phyloP scores from a whole-genome alignment of 1,284 basidiomycete species.

The Boletus sp. region DNA sequence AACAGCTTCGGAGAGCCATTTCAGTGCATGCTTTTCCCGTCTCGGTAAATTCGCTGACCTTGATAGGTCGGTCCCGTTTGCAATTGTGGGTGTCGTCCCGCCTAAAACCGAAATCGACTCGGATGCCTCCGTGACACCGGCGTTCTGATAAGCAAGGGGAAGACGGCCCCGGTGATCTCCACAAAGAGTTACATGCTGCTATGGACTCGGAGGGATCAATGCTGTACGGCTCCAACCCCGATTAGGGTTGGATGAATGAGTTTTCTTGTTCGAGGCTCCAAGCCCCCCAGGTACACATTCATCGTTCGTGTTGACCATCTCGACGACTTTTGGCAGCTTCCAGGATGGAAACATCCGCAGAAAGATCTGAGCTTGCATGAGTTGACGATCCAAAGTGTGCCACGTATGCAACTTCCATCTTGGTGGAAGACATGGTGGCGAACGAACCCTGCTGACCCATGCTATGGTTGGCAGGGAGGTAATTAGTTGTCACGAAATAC shows the following conservation, averaged over 20 bases:
- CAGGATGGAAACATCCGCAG: not conserved
- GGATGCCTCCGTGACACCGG: not conserved
- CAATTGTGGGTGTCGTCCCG: not conserved
- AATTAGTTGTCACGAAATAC: not conserved
- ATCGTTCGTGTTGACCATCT: not conserved
- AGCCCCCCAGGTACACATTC: not conserved
- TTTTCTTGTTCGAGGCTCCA: not conserved
- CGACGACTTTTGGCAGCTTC: not conserved
- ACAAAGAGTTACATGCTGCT: too few species aligned
- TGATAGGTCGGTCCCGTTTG: not conserved
- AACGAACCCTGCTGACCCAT: not conserved
- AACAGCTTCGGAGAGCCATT: not conserved
- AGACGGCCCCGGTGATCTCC: not conserved
- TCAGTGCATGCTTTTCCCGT: not conserved
- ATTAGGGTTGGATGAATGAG: not conserved
- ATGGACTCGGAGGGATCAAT: too few species aligned
- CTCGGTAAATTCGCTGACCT: slow-evolving; percentile 2
- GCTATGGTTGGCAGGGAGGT: not conserved
- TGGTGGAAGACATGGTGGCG: not conserved
- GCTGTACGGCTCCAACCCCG: too few species aligned
- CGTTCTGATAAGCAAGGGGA: slow-evolving; percentile 2
- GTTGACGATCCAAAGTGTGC: not conserved
- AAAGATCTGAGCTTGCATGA: too few species aligned
- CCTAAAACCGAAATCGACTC: slow-evolving; percentile 3
- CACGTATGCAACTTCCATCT: not conserved